Percentiles rank a stretch among this genome's conserved stretches.
These are phyloP conservation scores for Fraxinus quadrangulata DNA, from an alignment of 257 asterid genomes.

Conservation along the genomic window DNA sequence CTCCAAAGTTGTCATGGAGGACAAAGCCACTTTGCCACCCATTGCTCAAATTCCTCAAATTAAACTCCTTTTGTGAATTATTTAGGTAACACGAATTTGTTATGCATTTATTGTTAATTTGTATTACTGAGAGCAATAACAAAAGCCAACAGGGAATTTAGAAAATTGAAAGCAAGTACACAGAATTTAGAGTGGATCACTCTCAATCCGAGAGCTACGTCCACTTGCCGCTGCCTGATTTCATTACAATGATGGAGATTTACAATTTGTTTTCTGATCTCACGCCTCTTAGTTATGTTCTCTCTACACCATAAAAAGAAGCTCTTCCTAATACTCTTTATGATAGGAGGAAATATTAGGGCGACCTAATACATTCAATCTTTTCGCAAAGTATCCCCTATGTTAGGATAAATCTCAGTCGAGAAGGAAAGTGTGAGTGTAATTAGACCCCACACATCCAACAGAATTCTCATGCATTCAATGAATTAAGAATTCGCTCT, in stretches of 20 bases:
- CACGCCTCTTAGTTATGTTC: neutral
- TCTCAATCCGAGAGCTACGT: neutral
- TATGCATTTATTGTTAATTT: too few relatives aligned
- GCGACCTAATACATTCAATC: neutral
- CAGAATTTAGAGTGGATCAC: neutral
- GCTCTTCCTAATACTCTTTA: neutral
- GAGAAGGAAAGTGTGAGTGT: neutral
- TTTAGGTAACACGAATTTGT: too few relatives aligned
- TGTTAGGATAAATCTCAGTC: neutral
- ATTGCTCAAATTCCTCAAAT: neutral
- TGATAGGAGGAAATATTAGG: neutral
- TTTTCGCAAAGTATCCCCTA: neutral
- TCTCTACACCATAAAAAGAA: neutral
- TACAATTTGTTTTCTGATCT: neutral
- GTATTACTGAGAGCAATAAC: neutral
- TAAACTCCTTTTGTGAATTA: too few relatives aligned
- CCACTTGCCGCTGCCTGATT: neutral
- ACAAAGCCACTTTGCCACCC: neutral
- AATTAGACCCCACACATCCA: slow-evolving; percentile 13
- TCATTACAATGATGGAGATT: neutral
- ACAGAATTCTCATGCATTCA: slow-evolving; percentile 19
- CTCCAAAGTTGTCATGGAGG: neutral
- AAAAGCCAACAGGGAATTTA: neutral
- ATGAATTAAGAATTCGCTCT: neutral
- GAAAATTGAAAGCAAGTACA: neutral